A percentile compares a stretch with the other conserved stretches of the same genome.
Evolutionary conservation across 2,329 filamentous ascomycete species (phyloP).

Genomic region (Peltaster fructicola): DNA sequence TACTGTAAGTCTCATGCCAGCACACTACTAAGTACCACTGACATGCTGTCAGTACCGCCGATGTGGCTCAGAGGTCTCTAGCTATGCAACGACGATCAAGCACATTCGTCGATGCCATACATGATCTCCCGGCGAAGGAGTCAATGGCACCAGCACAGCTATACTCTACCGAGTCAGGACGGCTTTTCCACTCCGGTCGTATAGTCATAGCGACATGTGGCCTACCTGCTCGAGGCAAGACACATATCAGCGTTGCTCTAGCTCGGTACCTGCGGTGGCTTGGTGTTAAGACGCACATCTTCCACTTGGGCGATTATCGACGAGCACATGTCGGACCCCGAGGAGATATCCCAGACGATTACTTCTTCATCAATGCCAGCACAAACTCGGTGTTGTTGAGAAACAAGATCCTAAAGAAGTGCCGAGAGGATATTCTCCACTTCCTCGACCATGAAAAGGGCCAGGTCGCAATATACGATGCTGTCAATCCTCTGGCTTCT

Average conservation of each 20-base stretch:
- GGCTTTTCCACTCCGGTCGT: constrained; percentile 88
- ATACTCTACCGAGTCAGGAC: constrained; percentile 94
- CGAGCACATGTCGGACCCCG: constrained; percentile 74
- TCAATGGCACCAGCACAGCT: constrained; percentile 88
- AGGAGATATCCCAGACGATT: constrained; percentile 80
- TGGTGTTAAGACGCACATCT: constrained; percentile 93
- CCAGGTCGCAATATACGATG: constrained; percentile 96
- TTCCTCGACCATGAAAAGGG: constrained; percentile 96
- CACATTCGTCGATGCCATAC: constrained; percentile 92
- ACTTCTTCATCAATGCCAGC: constrained; percentile 92
- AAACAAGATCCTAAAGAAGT: constrained; percentile 95
- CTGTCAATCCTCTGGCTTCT: constrained; percentile 76
- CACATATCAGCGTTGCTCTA: constrained; percentile 91
- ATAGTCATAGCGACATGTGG: constrained; percentile 97
- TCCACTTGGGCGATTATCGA: constrained; percentile 92
- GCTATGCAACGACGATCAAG: constrained; percentile 84
- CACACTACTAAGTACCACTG: constrained; percentile 1
- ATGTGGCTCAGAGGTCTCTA: constrained; percentile 79
- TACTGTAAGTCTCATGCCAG: constrained; percentile 33
- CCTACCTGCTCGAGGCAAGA: constrained; percentile 86
- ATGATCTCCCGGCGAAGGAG: constrained; percentile 70
- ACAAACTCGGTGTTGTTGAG: constrained; percentile 81
- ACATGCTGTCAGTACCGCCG: constrained; percentile 50
- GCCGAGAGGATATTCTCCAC: constrained; percentile 87
- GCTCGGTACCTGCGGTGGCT: constrained; percentile 92